Evolutionary conservation across 345 rosid species (phyloP).

Genomic region (Brassica nigra): DNA sequence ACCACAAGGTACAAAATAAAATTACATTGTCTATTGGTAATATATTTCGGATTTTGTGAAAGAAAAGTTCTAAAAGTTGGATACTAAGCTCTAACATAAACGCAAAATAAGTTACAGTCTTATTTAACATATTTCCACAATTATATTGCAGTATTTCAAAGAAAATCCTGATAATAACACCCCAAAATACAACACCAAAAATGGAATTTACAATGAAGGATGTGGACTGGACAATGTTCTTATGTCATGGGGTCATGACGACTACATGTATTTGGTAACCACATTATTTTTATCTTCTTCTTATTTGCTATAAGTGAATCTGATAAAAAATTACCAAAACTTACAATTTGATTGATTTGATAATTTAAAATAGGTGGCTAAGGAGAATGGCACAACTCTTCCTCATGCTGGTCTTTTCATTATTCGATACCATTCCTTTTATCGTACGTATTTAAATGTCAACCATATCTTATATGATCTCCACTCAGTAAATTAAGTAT

Average conservation of each 20-base stretch:
- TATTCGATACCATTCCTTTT: constrained; percentile 79
- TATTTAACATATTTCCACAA: background rate
- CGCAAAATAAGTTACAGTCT: background rate
- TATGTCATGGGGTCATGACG: constrained; percentile 91
- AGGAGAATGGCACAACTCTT: constrained; percentile 69
- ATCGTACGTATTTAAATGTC: constrained; percentile 51
- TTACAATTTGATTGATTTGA: background rate
- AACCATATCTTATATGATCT: background rate
- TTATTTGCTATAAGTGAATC: background rate
- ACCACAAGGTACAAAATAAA: constrained; percentile 58
- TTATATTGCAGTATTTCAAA: constrained; percentile 55
- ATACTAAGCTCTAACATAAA: background rate
- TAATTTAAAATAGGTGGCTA: constrained; percentile 59
- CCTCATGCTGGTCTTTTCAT: constrained; percentile 72
- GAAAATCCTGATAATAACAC: constrained; percentile 57
- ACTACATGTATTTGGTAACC: constrained; percentile 77
- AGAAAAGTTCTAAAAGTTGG: background rate
- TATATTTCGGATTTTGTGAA: background rate
- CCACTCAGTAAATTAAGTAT: background rate
- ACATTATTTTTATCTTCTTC: background rate
- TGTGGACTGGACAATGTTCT: constrained; percentile 68
- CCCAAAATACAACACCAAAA: constrained; percentile 56
- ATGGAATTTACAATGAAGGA: constrained; percentile 69
- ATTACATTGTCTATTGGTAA: background rate
- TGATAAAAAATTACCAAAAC: background rate